phyloP scores from a whole-genome alignment of 2,329 filamentous ascomycete species.

The Trichoderma koningii region DNA sequence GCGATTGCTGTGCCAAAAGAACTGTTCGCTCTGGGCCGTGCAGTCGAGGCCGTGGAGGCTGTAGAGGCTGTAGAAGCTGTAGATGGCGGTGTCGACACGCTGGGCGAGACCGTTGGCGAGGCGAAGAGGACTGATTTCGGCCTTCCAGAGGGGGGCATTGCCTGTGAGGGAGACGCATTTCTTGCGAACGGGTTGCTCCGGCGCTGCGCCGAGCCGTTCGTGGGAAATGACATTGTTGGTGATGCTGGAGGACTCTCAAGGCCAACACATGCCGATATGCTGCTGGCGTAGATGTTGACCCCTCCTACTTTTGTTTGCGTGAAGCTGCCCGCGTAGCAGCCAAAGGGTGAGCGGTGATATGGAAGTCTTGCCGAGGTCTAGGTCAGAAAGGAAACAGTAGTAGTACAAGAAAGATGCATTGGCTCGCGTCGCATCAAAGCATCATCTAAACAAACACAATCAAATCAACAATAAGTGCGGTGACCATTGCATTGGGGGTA shows the following conservation, averaged over 20 bases:
- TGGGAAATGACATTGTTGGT: conserved; percentile 41
- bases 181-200: conserved; percentile 80
- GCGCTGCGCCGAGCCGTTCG: conserved; percentile 59
- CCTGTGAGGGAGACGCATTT: conserved; percentile 67
- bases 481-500: conserved; percentile 18
- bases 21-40: conserved; percentile 68
- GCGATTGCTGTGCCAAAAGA: conserved; percentile 48
- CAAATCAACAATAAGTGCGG: conserved; percentile 23
- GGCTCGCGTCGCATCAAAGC: conserved; percentile 32
- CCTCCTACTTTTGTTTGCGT: background rate
- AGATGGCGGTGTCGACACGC: conserved; percentile 42
- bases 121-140: conserved; percentile 77
- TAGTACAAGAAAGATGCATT: conserved; percentile 32
- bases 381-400: conserved; percentile 29
- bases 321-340: background rate
- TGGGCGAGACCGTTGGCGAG: conserved; percentile 33
- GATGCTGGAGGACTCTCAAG: conserved; percentile 29
- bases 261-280: conserved; percentile 31
- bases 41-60: conserved; percentile 52
- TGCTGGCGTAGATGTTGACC: conserved; percentile 14
- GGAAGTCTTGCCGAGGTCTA: background rate
- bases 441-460: conserved; percentile 34
- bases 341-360: background rate
- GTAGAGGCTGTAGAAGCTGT: conserved; percentile 53
- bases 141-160: conserved; percentile 51